A percentile compares a stretch with the other conserved stretches of the same genome.
These are phyloP conservation scores for Theobroma cacao DNA, from an alignment of 345 rosid genomes.

Conservation along the genomic window DNA sequence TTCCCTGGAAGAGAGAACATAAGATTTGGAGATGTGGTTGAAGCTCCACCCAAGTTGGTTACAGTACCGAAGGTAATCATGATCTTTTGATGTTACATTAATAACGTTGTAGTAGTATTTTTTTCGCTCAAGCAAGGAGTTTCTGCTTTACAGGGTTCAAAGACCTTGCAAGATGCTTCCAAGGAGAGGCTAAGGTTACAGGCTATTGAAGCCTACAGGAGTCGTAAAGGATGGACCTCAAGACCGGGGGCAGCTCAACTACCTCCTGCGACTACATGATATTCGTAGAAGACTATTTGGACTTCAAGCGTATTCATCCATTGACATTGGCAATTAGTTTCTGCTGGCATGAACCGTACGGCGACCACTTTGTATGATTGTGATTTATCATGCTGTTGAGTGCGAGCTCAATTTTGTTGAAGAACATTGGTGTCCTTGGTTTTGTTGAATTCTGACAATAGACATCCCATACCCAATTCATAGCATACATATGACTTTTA, in stretches of 20 bases:
- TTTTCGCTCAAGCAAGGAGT: not conserved
- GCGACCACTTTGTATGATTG: not conserved
- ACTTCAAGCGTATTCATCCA: not conserved
- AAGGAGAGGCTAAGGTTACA: constrained; percentile 68
- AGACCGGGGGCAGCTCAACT: constrained; percentile 64
- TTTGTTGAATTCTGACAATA: not conserved
- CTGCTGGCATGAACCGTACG: not conserved
- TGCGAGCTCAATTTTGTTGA: not conserved
- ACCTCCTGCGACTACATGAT: constrained; percentile 31
- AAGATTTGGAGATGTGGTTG: constrained; percentile 80
- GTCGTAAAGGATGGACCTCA: constrained; percentile 64
- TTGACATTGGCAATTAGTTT: not conserved
- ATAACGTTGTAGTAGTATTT: not conserved
- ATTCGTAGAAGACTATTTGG: not conserved
- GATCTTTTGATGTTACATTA: constrained; percentile 13
- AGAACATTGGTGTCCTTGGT: not conserved
- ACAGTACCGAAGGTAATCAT: constrained; percentile 58
- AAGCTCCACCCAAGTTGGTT: constrained; percentile 78
- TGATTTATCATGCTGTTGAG: not conserved
- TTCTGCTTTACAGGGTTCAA: constrained; percentile 42
- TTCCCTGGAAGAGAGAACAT: constrained; percentile 71
- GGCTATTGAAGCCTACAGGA: constrained; percentile 78
- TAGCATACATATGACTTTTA: not conserved
- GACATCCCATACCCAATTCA: not conserved
- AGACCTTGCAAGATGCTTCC: constrained; percentile 47